Base-by-base conservation (phyloP, 2,329 filamentous ascomycete genomes). In the Bipolaris oryzae region DNA sequence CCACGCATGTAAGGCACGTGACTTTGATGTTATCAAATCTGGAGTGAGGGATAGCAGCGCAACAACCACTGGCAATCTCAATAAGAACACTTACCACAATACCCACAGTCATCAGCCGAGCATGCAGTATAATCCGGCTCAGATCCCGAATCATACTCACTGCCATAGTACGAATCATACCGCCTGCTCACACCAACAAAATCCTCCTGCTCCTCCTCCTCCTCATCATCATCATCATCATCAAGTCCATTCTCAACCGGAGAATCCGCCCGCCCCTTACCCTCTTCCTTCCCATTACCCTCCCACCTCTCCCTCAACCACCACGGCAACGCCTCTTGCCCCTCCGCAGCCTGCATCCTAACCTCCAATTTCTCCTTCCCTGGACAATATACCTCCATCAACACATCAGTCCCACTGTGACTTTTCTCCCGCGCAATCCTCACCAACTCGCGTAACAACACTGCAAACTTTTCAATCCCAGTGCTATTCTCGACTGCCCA, bases 401-500 rank as follows among this genome's bases (percentile, higher is more conserved):
- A 59, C 1, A 49, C 55, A 6, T 49, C 55, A 10, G 1, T 1
- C 3, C 25, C 9, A 5, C 7, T 1, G 23, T 6, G 23, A 2
- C 55, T 47, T 16, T 68, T 48, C 7, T 53, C 42, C 31, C 52
- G 69, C 3, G 71, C 72, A 13, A 74, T 43, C 0, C 63, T 50
- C 2, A 74, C 51, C 35, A 79, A 70, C 43, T 71, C 69, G 5
- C 64, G 33, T 4, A 80, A 57, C 1, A 79, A 58, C 7, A 28
- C 49, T 3, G 60, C 57, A 5, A 80, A 63, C 16, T 63, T 60
- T 1, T 53, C 37, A 6, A 79, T 67, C 1, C 55, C 62, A 5
- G 60, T 50, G 15, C 72, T 46, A 13, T 83, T 76, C 1, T 75
- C 63, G 6, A 53, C 52, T 56, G 82, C 80, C 81, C 81, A 85